A percentile compares a stretch with the other conserved stretches of the same genome.
Evolutionary conservation across 768 basidiomycete species (phyloP).

Genomic region (Calocera viscosa): DNA sequence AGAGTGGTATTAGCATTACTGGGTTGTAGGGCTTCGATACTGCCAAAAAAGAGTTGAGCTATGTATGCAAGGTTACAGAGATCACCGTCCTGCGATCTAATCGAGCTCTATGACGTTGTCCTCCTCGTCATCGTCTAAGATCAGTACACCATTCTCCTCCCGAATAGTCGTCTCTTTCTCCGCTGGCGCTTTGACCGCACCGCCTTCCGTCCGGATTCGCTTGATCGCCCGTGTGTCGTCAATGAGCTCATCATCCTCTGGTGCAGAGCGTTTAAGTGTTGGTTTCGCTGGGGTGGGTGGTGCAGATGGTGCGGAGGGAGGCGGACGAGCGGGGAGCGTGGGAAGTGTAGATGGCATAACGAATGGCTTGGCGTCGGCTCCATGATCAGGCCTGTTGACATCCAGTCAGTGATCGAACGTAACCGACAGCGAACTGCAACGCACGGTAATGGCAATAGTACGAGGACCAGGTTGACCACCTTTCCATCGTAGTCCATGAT

Average conservation of each 20-base stretch:
- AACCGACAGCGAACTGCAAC: constrained; percentile 25
- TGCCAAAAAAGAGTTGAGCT: neutral
- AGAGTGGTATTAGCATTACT: constrained; percentile 7
- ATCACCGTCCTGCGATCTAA: neutral
- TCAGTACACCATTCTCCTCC: constrained; percentile 62
- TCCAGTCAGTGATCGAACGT: constrained; percentile 9
- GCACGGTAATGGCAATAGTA: constrained; percentile 56
- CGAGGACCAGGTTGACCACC: constrained; percentile 57
- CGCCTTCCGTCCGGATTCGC: constrained; percentile 17
- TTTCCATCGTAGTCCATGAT: constrained; percentile 82
- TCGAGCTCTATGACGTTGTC: constrained; percentile 2
- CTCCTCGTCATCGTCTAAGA: constrained; percentile 40
- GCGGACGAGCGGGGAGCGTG: constrained; percentile 35
- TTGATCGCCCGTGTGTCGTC: constrained; percentile 28
- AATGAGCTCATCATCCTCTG: constrained; percentile 38
- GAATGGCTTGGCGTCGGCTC: constrained; percentile 39
- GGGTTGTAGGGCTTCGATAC: neutral
- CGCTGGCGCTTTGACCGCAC: constrained; percentile 24
- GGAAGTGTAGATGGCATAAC: constrained; percentile 58
- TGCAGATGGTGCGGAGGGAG: constrained; percentile 31
- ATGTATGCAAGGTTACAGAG: neutral
- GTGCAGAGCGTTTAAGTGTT: constrained; percentile 43
- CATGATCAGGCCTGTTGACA: constrained; percentile 41
- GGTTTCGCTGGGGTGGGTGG: constrained; percentile 35
- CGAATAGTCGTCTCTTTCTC: constrained; percentile 53